Percentiles rank a stretch among this genome's conserved stretches.
Conservation (phyloP, 495 filamentous ascomycete species). For the Neurospora sp. region DNA sequence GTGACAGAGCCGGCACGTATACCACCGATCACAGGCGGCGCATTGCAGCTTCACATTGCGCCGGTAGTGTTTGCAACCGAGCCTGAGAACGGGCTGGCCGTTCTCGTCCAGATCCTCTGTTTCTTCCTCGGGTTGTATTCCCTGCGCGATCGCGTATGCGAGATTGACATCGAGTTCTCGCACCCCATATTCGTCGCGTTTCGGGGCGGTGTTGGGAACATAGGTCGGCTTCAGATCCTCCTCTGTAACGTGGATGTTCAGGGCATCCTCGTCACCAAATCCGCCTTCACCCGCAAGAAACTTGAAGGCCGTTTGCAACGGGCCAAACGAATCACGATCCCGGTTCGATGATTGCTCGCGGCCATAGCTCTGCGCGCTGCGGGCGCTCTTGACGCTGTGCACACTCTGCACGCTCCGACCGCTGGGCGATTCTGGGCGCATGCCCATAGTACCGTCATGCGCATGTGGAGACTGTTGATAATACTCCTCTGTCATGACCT, state of each 20-base stretch:
- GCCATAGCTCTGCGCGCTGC: slow-evolving; percentile 13
- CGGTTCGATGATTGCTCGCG: background rate
- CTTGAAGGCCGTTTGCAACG: slow-evolving; percentile 24
- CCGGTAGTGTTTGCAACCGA: slow-evolving; percentile 84
- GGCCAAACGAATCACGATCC: background rate
- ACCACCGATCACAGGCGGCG: slow-evolving; percentile 79
- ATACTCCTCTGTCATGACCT: slow-evolving; percentile 73
- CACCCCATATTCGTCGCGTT: slow-evolving; percentile 8
- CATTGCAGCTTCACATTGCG: slow-evolving; percentile 95
- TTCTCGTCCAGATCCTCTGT: slow-evolving; percentile 35
- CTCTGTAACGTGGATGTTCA: slow-evolving; percentile 36
- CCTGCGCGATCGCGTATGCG: background rate
- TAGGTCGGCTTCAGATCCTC: slow-evolving; percentile 67
- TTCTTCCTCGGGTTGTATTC: slow-evolving; percentile 17
- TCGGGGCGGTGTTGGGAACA: slow-evolving; percentile 26
- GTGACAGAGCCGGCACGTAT: slow-evolving; percentile 92
- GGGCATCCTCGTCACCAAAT: slow-evolving; percentile 45
- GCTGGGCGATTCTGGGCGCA: slow-evolving; percentile 19
- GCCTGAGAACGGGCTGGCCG: slow-evolving; percentile 35
- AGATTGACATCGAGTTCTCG: slow-evolving; percentile 7
- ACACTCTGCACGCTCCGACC: slow-evolving; percentile 11
- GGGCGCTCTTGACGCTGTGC: slow-evolving; percentile 5
- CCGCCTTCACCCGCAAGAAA: slow-evolving; percentile 22
- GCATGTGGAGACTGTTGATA: slow-evolving; percentile 25
- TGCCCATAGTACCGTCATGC: slow-evolving; percentile 6